Base-by-base conservation (phyloP, 495 filamentous ascomycete genomes). In the Aspergillus homomorphus region DNA sequence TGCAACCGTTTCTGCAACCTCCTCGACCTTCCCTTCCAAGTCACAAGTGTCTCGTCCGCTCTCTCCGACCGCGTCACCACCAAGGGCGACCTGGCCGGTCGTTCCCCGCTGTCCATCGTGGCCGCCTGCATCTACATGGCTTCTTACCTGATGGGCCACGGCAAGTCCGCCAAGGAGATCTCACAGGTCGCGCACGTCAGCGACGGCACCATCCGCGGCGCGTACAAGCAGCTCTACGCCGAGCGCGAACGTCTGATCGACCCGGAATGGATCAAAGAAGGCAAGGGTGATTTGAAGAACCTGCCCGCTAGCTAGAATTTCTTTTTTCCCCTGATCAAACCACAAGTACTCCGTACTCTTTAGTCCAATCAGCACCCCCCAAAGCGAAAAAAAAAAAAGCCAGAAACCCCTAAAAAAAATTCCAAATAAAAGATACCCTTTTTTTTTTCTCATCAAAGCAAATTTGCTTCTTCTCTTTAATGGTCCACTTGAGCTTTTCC, bases 121-220 rank as follows among this genome's bases (percentile, higher is more conserved):
- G 93, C 91, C 18, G 92, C 93, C 43, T 96, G 90, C 70, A 97
- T 98, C 71, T 98, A 94, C 78, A 92, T 96, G 84, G 87, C 90
- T 8, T 90, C 89, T 0, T 82, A 91, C 66, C 78, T 97, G 20
- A 87, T 92, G 81, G 89, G 87, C 48, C 79, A 90, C 42, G 73
- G 82, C n/a, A 89, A 88, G 68, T 79, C 82, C 6, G 85, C 92
- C 43, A 94, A 93, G 71, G 89, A 96, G 54, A 96, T 98, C 61
- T 87, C 88, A 1, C 56, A 59, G 1, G 87, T 94, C 18, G 89
- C 88, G 4, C 89, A 89, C 58, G 94, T 97, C 26, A 96, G 91
- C 66, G 94, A 98, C 64, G 92, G 92, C 48, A 98, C 94, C 1
- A 96, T 98, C 61, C 89, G 92, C 49, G 92, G 90, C 49, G 91